These are phyloP conservation scores for Candida sonorensis DNA, from an alignment of 805 yeast genomes.

Conservation along the genomic window DNA sequence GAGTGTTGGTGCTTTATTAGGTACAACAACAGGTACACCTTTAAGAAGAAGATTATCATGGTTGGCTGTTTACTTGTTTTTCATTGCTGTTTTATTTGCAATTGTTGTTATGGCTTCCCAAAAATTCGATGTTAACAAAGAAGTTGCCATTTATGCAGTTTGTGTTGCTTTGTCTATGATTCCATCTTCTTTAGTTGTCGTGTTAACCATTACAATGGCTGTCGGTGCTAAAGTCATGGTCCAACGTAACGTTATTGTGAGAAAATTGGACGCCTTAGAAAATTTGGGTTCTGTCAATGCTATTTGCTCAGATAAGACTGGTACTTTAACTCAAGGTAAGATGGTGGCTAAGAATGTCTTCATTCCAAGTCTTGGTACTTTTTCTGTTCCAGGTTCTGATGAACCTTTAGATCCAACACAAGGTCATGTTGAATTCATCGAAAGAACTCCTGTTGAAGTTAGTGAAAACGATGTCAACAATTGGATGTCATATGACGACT, in stretches of 20 bases:
- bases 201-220: slow-evolving; percentile 81
- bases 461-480: slow-evolving; percentile 29
- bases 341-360: slow-evolving; percentile 69
- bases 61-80: slow-evolving; percentile 66
- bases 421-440: slow-evolving; percentile 38
- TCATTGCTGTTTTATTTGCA: slow-evolving; percentile 78
- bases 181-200: slow-evolving; percentile 75
- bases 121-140: slow-evolving; percentile 61
- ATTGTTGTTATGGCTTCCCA: slow-evolving; percentile 85
- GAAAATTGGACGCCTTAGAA: slow-evolving; percentile 72
- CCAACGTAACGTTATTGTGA: slow-evolving; percentile 61
- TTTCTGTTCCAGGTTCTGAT: slow-evolving; percentile 43
- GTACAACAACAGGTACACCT: slow-evolving; percentile 77
- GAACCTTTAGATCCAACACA: slow-evolving; percentile 60
- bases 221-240: slow-evolving; percentile 73
- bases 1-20: slow-evolving; percentile 61
- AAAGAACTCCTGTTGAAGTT: slow-evolving; percentile 31
- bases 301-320: slow-evolving; percentile 79
- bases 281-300: slow-evolving; percentile 75
- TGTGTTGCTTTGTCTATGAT: slow-evolving; percentile 81
- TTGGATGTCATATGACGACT: slow-evolving; percentile 24
- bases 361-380: slow-evolving; percentile 59
- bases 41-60: slow-evolving; percentile 68
- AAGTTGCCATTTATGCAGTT: slow-evolving; percentile 83
- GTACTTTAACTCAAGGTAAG: slow-evolving; percentile 74